Evolutionary conservation across 1,284 basidiomycete species (phyloP), one percentile per base, ranked within the genome.

Genomic region (Ustilago sp.): DNA sequence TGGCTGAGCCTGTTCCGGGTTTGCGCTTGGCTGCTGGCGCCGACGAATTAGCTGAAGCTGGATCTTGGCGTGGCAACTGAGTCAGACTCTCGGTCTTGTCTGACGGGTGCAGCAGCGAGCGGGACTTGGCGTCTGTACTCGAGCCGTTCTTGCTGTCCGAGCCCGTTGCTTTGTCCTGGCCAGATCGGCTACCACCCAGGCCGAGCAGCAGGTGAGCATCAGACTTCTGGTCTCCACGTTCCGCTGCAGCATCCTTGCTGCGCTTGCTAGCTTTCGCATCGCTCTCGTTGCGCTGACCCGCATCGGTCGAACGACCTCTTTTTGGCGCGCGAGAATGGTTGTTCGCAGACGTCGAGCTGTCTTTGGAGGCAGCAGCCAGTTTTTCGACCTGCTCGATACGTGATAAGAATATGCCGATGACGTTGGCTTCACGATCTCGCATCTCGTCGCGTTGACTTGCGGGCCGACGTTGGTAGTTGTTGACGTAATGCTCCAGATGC

Each of bases 371-470:
- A 4, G 51, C 45, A 15, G 43, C 55, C 45, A 52, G 43, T 56
- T 70, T 72, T 34, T 70, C 59, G 12, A 74, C 60, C 59, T 80
- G 68, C 35, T 82, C 80, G 15, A 80, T 59, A 17, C 68, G 55
- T 19, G 68, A 63, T 9, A 80, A 59, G 45, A 82, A 82, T 63
- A 82, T 68, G 35, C 66, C 64, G 31, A 82, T 70, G 39, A 82
- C 81, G 9, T 67, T 68, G 36, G 63, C 69, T 60, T 82, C 80
- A 45, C 80, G 67, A 19, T 81, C 80, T 39, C 77, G 72, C 79
- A 81, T 80, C 38, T 81, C 80, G 54, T 82, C 80, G 41, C 68
- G 63, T 15, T 56, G 62, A 19, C 59, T 63, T 3, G 59, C 55
- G 11, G 69, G 60, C 12, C 59, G 56, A 23, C 55, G 41, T 17